phyloP scores from a whole-genome alignment of 257 asterid genomes.

The Cordia subcordata region DNA sequence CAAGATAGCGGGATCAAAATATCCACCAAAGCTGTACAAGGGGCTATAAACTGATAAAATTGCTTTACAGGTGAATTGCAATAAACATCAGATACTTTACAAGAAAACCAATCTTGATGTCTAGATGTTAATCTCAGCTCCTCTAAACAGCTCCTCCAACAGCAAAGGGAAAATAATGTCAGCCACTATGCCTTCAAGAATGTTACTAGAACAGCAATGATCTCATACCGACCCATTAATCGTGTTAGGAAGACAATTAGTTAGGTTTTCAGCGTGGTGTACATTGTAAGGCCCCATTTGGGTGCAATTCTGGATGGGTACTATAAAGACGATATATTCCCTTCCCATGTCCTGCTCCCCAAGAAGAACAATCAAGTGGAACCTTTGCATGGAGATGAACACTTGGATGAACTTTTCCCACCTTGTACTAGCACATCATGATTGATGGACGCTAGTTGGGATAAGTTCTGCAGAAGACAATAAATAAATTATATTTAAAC shows the following conservation, averaged over 20 bases:
- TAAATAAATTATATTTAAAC: not conserved
- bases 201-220: not conserved
- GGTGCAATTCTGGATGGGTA: not conserved
- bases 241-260: not conserved
- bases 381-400: conserved; percentile 52
- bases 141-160: no score
- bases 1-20: no score
- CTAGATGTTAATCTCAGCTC: no score
- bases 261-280: not conserved
- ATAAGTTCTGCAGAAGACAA: conserved; percentile 55
- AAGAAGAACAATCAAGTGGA: not conserved
- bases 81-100: no score
- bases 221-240: not conserved
- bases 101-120: no score
- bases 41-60: no score
- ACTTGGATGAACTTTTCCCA: conserved; percentile 55
- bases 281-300: not conserved
- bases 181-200: not conserved
- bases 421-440: conserved; percentile 82
- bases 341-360: not conserved
- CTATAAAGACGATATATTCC: not conserved
- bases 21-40: no score
- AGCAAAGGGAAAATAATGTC: not conserved
- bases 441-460: conserved; percentile 88
- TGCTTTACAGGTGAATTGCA: no score